phyloP scores from a whole-genome alignment of 228 moss, liverwort and hornwort species.

The Sphagnum fallax region DNA sequence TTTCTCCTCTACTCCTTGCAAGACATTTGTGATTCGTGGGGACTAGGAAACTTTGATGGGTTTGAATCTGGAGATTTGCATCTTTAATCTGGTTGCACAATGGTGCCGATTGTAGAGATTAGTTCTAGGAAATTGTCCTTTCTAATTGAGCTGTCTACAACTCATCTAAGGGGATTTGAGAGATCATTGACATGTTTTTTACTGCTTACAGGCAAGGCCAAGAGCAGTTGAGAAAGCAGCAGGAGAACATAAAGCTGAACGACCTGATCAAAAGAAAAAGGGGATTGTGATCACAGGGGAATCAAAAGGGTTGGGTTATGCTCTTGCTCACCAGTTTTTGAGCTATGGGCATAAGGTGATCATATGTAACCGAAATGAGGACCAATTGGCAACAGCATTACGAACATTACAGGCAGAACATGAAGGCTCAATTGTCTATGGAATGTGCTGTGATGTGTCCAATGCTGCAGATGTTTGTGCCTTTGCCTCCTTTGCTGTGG shows the following conservation, averaged over 20 bases:
- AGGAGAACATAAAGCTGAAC: neutral
- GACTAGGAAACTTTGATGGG: too few relatives aligned
- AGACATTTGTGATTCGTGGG: too few relatives aligned
- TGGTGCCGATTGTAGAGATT: too few relatives aligned
- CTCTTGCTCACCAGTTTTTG: slow-evolving; percentile 65
- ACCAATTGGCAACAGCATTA: slow-evolving; percentile 31
- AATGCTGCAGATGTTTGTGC: slow-evolving; percentile 47
- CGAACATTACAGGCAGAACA: slow-evolving; percentile 40
- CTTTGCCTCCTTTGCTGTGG: slow-evolving; percentile 49
- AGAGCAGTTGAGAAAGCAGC: neutral
- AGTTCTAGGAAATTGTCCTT: too few relatives aligned
- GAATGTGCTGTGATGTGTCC: slow-evolving; percentile 69
- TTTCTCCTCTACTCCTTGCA: too few relatives aligned
- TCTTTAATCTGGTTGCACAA: too few relatives aligned
- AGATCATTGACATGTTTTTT: too few relatives aligned
- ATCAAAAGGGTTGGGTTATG: slow-evolving; percentile 61
- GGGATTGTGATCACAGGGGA: slow-evolving; percentile 79
- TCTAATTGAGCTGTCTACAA: too few relatives aligned
- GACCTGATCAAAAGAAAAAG: slow-evolving; percentile 13
- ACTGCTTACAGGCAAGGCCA: slow-evolving; percentile 19
- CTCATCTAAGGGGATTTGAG: too few relatives aligned
- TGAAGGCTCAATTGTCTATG: slow-evolving; percentile 22
- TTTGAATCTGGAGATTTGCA: too few relatives aligned
- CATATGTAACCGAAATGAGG: slow-evolving; percentile 71
- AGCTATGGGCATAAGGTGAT: slow-evolving; percentile 45